Conservation (phyloP, 345 rosid species). For the Rhizophora mangle region DNA sequence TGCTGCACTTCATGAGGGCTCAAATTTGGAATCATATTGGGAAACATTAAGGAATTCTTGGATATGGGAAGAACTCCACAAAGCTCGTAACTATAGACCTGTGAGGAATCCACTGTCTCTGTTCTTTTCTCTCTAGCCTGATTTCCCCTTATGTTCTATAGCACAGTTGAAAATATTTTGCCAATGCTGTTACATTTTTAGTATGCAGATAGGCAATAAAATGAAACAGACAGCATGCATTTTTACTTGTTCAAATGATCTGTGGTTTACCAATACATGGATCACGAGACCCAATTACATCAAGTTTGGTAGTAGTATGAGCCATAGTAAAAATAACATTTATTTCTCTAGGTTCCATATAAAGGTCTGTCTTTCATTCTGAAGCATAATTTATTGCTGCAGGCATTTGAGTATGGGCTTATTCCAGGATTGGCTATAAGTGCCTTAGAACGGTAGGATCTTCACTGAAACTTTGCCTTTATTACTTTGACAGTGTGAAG, state of each 20-base stretch:
- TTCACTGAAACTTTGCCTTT: conserved; percentile 2
- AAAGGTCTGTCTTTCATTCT: conserved; percentile 15
- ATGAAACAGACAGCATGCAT: background rate
- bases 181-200: background rate
- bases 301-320: background rate
- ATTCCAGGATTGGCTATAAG: conserved; percentile 80
- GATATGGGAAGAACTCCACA: conserved; percentile 88
- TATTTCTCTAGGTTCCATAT: background rate
- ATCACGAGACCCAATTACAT: background rate
- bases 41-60: conserved; percentile 63
- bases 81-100: conserved; percentile 82
- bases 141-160: background rate
- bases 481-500: conserved; percentile 1
- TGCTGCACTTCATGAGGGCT: conserved; percentile 53
- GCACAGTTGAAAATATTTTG: background rate
- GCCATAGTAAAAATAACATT: background rate
- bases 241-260: background rate
- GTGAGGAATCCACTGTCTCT: conserved; percentile 39
- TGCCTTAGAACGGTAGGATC: conserved; percentile 76
- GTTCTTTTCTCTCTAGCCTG: background rate
- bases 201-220: background rate
- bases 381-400: conserved; percentile 18
- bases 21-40: conserved; percentile 71
- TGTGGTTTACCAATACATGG: background rate
- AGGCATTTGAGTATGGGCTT: conserved; percentile 90